Evolutionary conservation across 495 filamentous ascomycete species (phyloP).

Genomic region (Penicillium flavigenum): DNA sequence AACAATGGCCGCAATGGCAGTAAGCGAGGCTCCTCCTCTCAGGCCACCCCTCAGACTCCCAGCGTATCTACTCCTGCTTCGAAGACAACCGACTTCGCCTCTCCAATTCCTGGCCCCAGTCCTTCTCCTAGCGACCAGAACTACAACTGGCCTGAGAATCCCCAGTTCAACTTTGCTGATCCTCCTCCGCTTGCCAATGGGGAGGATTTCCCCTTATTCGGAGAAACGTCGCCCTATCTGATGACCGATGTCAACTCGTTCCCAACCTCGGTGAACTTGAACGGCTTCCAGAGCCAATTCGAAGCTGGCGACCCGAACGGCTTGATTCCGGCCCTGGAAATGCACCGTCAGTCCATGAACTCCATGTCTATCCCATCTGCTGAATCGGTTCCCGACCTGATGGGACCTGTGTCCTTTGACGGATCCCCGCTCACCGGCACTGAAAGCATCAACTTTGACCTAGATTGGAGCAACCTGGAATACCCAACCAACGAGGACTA

Average conservation of each 20-base stretch:
- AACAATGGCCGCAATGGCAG: conserved; percentile 70
- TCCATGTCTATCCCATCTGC: conserved; percentile 27
- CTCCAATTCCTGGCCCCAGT: conserved; percentile 30
- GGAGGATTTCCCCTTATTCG: conserved; percentile 30
- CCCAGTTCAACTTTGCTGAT: conserved; percentile 34
- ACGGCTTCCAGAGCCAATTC: conserved; percentile 48
- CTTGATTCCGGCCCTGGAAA: conserved; percentile 25
- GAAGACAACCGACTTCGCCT: conserved; percentile 41
- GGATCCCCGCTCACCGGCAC: conserved; percentile 30
- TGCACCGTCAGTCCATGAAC: conserved; percentile 32
- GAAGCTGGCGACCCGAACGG: conserved; percentile 53
- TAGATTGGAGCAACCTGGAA: conserved; percentile 41
- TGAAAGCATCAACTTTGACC: conserved; percentile 34
- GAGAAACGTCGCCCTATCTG: conserved; percentile 24
- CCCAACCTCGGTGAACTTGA: conserved; percentile 45
- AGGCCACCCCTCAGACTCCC: conserved; percentile 53
- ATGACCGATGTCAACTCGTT: conserved; percentile 21
- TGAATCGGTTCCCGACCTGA: conserved; percentile 26
- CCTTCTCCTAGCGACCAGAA: conserved; percentile 25
- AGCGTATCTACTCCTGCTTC: conserved; percentile 53
- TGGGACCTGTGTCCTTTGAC: conserved; percentile 23
- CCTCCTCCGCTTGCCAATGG: conserved; percentile 23
- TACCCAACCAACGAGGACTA: conserved; percentile 34
- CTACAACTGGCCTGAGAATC: conserved; percentile 21
- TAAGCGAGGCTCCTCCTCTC: conserved; percentile 35